Conservation (phyloP, 2,329 filamentous ascomycete genomes). For the Arthrobotrys pseudoclavata region DNA sequence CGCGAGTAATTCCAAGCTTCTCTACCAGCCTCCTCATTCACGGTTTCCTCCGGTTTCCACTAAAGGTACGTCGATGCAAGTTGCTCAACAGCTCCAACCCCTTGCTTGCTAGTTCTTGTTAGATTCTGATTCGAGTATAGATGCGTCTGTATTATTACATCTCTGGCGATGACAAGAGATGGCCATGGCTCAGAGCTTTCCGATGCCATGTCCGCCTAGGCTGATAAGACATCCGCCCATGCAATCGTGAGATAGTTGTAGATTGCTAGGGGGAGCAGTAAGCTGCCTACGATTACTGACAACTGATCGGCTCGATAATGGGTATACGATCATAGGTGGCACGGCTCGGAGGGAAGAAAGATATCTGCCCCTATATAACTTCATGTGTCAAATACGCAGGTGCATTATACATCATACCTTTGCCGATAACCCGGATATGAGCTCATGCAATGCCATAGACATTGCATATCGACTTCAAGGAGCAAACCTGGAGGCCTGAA, state of each 20-base stretch:
- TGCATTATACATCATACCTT: neutral
- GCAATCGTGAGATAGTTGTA: slow-evolving; percentile 4
- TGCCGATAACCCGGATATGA: neutral
- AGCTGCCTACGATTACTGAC: neutral
- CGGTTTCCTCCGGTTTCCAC: slow-evolving; percentile 14
- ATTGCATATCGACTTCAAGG: neutral
- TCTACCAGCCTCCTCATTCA: slow-evolving; percentile 20
- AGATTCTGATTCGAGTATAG: slow-evolving; percentile 30
- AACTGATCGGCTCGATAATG: neutral
- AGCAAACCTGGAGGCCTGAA: neutral
- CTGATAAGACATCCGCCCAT: slow-evolving; percentile 6
- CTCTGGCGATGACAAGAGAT: slow-evolving; percentile 1
- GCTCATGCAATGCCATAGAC: neutral
- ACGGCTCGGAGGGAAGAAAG: neutral
- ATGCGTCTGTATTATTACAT: slow-evolving; percentile 1
- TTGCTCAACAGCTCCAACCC: neutral
- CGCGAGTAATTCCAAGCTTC: neutral
- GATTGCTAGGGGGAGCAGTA: neutral
- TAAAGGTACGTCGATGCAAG: slow-evolving; percentile 4
- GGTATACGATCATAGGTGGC: neutral
- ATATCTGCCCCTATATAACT: neutral
- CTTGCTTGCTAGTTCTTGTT: neutral
- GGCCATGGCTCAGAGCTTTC: slow-evolving; percentile 4
- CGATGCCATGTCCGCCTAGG: slow-evolving; percentile 15
- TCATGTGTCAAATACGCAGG: slow-evolving; percentile 1